Percentiles rank a stretch among this genome's conserved stretches.
These are phyloP conservation scores for Neurospora sp. DNA, from an alignment of 495 filamentous ascomycete genomes.

Conservation along the genomic window DNA sequence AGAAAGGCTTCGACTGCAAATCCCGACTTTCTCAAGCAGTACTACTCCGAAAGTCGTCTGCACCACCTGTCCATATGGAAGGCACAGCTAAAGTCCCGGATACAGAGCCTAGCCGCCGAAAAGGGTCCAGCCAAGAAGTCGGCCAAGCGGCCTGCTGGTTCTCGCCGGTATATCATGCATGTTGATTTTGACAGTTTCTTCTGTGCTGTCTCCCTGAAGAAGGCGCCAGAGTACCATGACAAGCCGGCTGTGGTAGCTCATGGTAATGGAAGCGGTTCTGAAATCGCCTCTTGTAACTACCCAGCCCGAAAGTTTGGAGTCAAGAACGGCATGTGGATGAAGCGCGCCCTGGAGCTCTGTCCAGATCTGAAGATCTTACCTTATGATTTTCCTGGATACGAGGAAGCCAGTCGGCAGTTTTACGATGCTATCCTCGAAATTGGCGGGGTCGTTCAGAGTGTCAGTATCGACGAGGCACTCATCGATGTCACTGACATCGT, in stretches of 20 bases:
- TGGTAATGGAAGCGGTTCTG: constrained; percentile 71
- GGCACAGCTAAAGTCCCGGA: constrained; percentile 76
- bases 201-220: constrained; percentile 80
- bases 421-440: constrained; percentile 74
- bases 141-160: constrained; percentile 38
- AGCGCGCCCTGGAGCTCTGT: constrained; percentile 70
- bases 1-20: constrained; percentile 79
- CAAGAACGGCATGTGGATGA: constrained; percentile 99
- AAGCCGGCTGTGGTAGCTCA: constrained; percentile 90
- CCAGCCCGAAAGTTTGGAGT: constrained; percentile 73
- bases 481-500: constrained; percentile 65
- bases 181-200: constrained; percentile 99
- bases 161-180: constrained; percentile 80
- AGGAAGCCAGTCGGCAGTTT: constrained; percentile 80
- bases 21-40: constrained; percentile 86
- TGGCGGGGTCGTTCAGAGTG: constrained; percentile 81
- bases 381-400: constrained; percentile 91
- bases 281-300: constrained; percentile 97
- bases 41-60: constrained; percentile 83
- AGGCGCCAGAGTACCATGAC: constrained; percentile 58
- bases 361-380: constrained; percentile 75
- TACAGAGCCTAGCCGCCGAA: constrained; percentile 68
- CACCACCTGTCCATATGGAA: constrained; percentile 97
- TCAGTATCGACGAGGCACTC: constrained; percentile 91
- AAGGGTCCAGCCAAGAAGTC: constrained; percentile 31